Percentiles rank a stretch among this genome's conserved stretches.
Conservation (phyloP, 73 alveolate species). For the Symbiodinium natans region DNA sequence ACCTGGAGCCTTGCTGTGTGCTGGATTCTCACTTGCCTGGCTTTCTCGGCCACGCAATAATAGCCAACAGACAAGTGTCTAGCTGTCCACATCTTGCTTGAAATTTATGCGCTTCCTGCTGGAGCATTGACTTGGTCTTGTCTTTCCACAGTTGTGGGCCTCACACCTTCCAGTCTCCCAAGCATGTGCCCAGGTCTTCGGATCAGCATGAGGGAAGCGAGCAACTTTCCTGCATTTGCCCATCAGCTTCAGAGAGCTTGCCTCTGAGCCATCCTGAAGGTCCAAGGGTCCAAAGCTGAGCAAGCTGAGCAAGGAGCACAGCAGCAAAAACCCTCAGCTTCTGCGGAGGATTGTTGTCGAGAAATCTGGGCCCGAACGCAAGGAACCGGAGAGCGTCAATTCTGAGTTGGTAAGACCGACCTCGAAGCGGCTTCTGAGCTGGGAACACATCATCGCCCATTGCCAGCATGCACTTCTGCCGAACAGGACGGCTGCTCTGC, state of each 20-base stretch:
- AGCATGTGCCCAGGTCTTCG: background rate
- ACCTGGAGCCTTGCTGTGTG: constrained; percentile 13
- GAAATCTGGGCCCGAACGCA: background rate
- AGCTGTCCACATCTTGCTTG: background rate
- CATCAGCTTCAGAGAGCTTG: background rate
- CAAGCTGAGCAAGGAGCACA: background rate
- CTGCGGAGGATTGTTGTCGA: constrained; percentile 6
- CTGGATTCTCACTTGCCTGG: constrained; percentile 9
- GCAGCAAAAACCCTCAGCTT: background rate
- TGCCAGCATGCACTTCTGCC: background rate
- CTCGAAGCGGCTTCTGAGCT: background rate
- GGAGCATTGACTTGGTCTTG: background rate
- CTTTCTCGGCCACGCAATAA: background rate
- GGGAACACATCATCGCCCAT: background rate
- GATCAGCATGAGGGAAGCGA: background rate
- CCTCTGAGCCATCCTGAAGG: background rate
- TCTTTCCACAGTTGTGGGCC: background rate
- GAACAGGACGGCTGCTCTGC: background rate
- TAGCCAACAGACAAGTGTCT: background rate
- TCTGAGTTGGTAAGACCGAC: background rate
- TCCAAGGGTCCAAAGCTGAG: background rate
- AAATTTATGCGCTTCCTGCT: background rate
- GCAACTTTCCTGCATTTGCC: background rate
- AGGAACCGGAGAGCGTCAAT: constrained; percentile 7
- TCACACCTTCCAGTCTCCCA: background rate